These are phyloP conservation scores for Oryza australiensis DNA, from an alignment of 176 grass and related monocot genomes.

Conservation along the genomic window DNA sequence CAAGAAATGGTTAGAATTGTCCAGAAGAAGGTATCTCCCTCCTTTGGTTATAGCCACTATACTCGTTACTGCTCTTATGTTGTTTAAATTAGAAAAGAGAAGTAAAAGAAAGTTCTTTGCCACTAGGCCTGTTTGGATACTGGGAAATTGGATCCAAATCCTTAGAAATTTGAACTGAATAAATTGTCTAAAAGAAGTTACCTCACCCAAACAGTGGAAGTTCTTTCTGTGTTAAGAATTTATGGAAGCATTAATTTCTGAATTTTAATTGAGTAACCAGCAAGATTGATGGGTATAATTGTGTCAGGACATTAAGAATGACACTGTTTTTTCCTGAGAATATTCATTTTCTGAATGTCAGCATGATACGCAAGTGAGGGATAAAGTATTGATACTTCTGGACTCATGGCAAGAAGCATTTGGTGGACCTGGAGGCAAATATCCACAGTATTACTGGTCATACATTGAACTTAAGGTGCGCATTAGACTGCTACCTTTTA, in stretches of 20 bases:
- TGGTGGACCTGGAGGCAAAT: conserved; percentile 85
- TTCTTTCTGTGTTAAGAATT: neutral
- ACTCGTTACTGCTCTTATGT: neutral
- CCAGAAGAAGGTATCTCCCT: conserved; percentile 68
- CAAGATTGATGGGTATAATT: neutral
- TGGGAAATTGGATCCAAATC: neutral
- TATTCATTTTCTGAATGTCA: conserved; percentile 40
- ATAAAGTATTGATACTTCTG: conserved; percentile 81
- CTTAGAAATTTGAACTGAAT: neutral
- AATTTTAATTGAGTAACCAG: neutral
- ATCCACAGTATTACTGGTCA: conserved; percentile 91
- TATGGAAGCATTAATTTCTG: neutral
- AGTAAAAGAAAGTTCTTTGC: neutral
- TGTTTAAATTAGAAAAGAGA: neutral
- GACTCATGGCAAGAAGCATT: conserved; percentile 99
- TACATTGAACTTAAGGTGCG: conserved; percentile 86
- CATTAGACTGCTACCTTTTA: neutral
- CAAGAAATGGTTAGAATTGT: conserved; percentile 94
- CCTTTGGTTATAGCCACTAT: neutral
- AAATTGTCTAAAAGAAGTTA: neutral
- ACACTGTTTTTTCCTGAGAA: neutral
- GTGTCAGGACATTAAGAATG: conserved; percentile 4
- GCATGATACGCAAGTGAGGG: conserved; percentile 92
- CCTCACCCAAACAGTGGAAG: neutral
- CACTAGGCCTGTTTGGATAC: neutral